Conservation (phyloP, 2,329 filamentous ascomycete species). For the Colletotrichum musicola region DNA sequence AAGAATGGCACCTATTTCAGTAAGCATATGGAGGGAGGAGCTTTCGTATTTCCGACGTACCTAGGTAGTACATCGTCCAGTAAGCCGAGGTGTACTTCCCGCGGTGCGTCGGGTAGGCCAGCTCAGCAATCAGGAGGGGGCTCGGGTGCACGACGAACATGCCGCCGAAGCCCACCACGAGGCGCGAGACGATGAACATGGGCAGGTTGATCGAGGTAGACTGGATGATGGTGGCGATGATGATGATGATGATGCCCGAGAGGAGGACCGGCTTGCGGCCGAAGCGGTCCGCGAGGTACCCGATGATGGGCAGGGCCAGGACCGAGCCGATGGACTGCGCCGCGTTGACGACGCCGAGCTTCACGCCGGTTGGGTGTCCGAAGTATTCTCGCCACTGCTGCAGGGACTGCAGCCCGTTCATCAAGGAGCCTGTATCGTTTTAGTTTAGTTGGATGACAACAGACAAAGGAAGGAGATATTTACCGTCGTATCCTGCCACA, state of each 20-base stretch:
- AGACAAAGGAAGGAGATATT: no score
- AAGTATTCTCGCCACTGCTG: slow-evolving; percentile 50
- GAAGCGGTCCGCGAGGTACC: slow-evolving; percentile 51
- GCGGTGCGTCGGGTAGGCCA: slow-evolving; percentile 51
- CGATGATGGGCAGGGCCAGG: slow-evolving; percentile 57
- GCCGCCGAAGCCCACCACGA: slow-evolving; percentile 51
- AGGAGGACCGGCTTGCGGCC: slow-evolving; percentile 54
- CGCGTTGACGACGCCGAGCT: slow-evolving; percentile 54
- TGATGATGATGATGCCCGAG: slow-evolving; percentile 50
- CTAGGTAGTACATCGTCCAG: slow-evolving; percentile 50
- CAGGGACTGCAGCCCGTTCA: slow-evolving; percentile 57
- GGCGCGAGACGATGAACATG: slow-evolving; percentile 50
- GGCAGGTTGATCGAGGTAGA: slow-evolving; percentile 50
- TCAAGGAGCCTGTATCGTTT: slow-evolving; percentile 46
- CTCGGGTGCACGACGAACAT: slow-evolving; percentile 55
- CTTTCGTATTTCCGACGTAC: neutral
- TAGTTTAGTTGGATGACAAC: no score
- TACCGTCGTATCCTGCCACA: slow-evolving; percentile 35
- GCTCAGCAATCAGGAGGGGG: slow-evolving; percentile 50
- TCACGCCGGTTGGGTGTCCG: slow-evolving; percentile 45
- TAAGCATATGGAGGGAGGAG: neutral
- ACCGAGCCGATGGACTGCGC: slow-evolving; percentile 58
- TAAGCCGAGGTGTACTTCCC: slow-evolving; percentile 50
- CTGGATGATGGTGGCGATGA: slow-evolving; percentile 52
- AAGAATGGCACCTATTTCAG: slow-evolving; percentile 34